phyloP scores from a whole-genome alignment of 225 moss, liverwort and hornwort genomes.

The Climacium dendroides region DNA sequence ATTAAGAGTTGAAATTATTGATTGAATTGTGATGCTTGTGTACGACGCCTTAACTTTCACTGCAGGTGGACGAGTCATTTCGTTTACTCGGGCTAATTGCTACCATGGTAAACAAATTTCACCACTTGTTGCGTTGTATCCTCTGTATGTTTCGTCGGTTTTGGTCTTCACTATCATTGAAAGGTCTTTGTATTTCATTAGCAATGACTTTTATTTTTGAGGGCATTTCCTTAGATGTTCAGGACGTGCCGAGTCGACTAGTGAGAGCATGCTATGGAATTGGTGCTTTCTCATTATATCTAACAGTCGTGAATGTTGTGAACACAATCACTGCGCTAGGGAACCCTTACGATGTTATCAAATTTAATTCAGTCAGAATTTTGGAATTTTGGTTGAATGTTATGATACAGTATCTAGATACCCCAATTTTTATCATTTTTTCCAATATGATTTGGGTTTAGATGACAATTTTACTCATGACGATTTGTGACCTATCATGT shows the following conservation, averaged over 20 bases:
- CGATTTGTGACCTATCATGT: background rate
- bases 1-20: background rate
- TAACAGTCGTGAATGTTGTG: background rate
- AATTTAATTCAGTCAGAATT: background rate
- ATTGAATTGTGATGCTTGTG: background rate
- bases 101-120: slow-evolving; percentile 44
- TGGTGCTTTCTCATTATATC: background rate
- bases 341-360: background rate
- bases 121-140: background rate
- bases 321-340: background rate
- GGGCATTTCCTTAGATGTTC: background rate
- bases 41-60: background rate
- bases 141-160: background rate
- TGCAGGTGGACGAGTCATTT: slow-evolving; percentile 80
- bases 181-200: background rate
- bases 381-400: background rate
- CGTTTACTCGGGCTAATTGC: slow-evolving; percentile 62
- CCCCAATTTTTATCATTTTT: background rate
- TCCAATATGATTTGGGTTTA: background rate
- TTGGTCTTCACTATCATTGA: background rate
- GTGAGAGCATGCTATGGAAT: background rate
- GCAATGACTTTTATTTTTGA: background rate
- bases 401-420: background rate
- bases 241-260: background rate
- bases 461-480: background rate